phyloP scores from a whole-genome alignment of 352 stramenopile species.

The Pythium aquatile region DNA sequence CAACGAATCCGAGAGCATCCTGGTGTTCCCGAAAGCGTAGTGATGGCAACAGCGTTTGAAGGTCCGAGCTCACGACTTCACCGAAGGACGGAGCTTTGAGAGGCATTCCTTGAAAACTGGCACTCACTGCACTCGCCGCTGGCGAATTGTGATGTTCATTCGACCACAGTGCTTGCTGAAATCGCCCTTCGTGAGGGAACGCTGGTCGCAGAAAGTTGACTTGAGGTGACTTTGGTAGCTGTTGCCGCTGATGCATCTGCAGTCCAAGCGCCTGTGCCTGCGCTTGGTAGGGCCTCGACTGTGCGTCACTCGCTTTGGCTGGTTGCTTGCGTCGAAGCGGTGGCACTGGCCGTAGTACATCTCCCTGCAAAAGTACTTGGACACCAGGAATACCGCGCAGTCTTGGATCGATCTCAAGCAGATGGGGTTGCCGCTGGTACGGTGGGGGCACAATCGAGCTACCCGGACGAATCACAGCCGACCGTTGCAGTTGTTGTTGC shows the following conservation, averaged over 20 bases:
- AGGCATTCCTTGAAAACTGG: not conserved
- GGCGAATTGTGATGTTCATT: conserved; percentile 2
- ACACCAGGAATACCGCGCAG: conserved; percentile 2
- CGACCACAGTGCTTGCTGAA: conserved; percentile 1
- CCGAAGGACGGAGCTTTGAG: not conserved
- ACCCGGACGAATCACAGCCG: conserved; percentile 12
- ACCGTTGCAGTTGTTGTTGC: conserved; percentile 17
- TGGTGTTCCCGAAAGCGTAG: not conserved
- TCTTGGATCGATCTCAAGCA: conserved; percentile 11
- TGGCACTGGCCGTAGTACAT: not conserved
- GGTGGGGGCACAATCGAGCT: conserved; percentile 14
- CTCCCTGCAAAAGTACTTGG: not conserved
- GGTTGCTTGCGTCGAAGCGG: conserved; percentile 3
- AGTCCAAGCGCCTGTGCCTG: not conserved
- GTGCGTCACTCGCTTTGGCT: not conserved
- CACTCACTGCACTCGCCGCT: not conserved
- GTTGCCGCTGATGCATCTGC: conserved; percentile 1
- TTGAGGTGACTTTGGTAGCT: not conserved
- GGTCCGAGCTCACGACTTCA: not conserved
- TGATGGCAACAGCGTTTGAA: not conserved
- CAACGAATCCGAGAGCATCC: not conserved
- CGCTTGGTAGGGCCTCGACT: not conserved
- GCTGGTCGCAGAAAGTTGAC: not conserved
- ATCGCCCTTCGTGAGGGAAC: not conserved
- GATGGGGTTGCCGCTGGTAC: conserved; percentile 9